Evolutionary conservation across 495 filamentous ascomycete species (phyloP), one percentile per base, ranked within the genome.

Genomic region (Hypomontagnella monticulosa): DNA sequence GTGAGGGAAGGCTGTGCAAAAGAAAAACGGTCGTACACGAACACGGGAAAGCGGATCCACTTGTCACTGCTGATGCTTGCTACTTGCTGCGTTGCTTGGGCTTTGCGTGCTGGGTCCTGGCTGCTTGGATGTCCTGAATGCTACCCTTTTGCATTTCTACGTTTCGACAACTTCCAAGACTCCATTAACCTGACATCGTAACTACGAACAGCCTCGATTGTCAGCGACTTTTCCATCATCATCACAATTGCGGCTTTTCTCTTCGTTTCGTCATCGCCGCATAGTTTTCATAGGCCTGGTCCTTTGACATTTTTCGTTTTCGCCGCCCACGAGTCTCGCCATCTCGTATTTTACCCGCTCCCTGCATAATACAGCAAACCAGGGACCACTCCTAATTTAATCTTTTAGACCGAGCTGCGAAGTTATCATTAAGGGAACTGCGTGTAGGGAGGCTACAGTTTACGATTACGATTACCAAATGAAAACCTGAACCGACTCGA

Each of bases 331-430:
- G 49, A 65, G 54, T 41, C 57, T 36, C 52, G 43, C 46, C 69
- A 61, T 73, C 69, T 67, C 71, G 59, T 67, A 67, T 71, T 71
- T 51, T 37, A 50, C 38, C 12, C 20, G 40, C 61, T 42, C 54
- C 41, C 61, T 64, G 50, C 58, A 52, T 67, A 47, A 66, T 57
- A 62, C 16, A 55, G 33, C 54, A 44, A 33, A 46, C 49, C 48
- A 52, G 12, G 50, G 12, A 52, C 51, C 19, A 62, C 59, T 60
- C 42, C 47, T 41, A 61, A 69, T 55, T 46, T 32, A 27, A 42
- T 59, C 38, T 63, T 34, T 15, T 52, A 27, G 27, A 58, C 12
- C n/a, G 11, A 23, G 18, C 16, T 18, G 34, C 49, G 9, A 56
- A 15, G 16, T n/a, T 32, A 56, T 56, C 37, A 44, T 51, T 34